Conservation (phyloP, 345 rosid genomes). For the Isatis tinctoria region DNA sequence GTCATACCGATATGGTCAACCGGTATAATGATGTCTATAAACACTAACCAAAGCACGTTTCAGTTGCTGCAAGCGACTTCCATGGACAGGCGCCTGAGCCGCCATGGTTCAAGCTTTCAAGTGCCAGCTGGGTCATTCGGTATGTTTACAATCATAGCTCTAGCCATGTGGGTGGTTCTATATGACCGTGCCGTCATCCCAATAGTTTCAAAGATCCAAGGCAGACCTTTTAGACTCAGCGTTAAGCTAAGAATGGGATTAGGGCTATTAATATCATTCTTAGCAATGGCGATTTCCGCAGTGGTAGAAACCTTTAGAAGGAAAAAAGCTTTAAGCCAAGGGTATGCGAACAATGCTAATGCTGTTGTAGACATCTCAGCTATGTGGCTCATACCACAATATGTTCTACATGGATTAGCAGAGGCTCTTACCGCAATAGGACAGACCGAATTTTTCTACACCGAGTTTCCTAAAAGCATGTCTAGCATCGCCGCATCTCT, state of each 20-base stretch:
- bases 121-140: conserved; percentile 71
- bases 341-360: conserved; percentile 37
- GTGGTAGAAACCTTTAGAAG: conserved; percentile 54
- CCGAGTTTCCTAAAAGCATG: conserved; percentile 78
- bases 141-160: conserved; percentile 45
- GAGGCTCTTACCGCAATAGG: conserved; percentile 72
- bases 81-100: conserved; percentile 57
- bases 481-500: conserved; percentile 65
- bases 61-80: conserved; percentile 62
- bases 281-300: conserved; percentile 65
- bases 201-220: conserved; percentile 54
- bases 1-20: conserved; percentile 74
- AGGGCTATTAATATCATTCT: conserved; percentile 50
- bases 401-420: conserved; percentile 57
- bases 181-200: conserved; percentile 74
- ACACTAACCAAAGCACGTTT: conserved; percentile 57
- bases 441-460: conserved; percentile 72
- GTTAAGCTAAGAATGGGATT: conserved; percentile 69
- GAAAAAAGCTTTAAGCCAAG: conserved; percentile 52
- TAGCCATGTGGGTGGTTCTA: conserved; percentile 51
- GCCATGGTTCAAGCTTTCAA: conserved; percentile 45
- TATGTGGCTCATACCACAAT: conserved; percentile 73
- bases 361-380: conserved; percentile 60
- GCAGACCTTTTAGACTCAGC: conserved; percentile 48
- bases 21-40: conserved; percentile 64